phyloP scores from a whole-genome alignment of 768 basidiomycete genomes.

The Amyloporia xantha region DNA sequence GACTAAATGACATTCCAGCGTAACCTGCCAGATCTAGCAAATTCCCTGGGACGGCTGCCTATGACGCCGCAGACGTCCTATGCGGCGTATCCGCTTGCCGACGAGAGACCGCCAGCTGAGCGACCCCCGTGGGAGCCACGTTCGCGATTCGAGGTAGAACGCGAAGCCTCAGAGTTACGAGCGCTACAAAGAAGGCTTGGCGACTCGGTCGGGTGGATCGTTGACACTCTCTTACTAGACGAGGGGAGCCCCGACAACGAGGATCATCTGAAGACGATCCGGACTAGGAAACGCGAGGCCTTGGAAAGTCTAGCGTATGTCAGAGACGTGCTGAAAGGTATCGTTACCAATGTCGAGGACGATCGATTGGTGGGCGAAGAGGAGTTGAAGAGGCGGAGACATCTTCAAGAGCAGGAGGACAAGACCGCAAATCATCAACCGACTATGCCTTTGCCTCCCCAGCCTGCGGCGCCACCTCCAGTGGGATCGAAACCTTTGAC shows the following conservation, averaged over 20 bases:
- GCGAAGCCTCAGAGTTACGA: conserved; percentile 48
- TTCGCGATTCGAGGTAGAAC: conserved; percentile 64
- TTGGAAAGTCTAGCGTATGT: conserved; percentile 74
- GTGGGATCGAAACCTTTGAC: conserved; percentile 11
- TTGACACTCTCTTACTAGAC: conserved; percentile 62
- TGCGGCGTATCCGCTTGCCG: conserved; percentile 54
- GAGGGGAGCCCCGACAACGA: conserved; percentile 34
- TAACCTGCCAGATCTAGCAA: conserved; percentile 80
- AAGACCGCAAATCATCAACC: conserved; percentile 14
- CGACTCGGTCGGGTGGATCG: conserved; percentile 66
- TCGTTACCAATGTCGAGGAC: conserved; percentile 47
- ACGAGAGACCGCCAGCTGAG: conserved; percentile 51
- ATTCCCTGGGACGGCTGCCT: conserved; percentile 56
- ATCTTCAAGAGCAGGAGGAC: conserved; percentile 17
- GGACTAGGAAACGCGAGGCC: conserved; percentile 49
- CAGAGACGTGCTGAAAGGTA: conserved; percentile 60
- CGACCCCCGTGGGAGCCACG: conserved; percentile 65
- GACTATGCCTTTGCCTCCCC: conserved; percentile 14
- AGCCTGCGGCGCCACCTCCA: conserved; percentile 18
- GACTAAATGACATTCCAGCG: conserved; percentile 41
- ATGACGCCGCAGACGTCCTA: conserved; percentile 32
- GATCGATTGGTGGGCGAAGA: conserved; percentile 57
- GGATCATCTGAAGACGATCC: conserved; percentile 36
- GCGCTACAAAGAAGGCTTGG: conserved; percentile 59
- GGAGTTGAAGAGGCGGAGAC: conserved; percentile 33